A percentile compares a stretch with the other conserved stretches of the same genome.
phyloP scores from a whole-genome alignment of 352 stramenopile genomes.

The Aphanomyces astaci region DNA sequence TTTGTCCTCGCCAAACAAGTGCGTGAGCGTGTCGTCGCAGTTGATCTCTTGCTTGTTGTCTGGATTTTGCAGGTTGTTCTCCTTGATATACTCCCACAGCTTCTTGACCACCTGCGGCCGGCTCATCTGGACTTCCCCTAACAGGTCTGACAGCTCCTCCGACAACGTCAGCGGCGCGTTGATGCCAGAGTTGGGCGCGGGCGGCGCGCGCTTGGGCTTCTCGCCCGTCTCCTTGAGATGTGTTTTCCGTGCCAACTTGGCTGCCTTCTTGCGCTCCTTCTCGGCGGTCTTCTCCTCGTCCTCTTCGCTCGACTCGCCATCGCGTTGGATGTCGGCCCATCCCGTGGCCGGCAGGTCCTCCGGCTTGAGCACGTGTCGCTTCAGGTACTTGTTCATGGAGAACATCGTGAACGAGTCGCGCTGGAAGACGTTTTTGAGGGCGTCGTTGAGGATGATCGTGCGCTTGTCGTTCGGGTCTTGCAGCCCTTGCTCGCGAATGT shows the following conservation, averaged over 20 bases:
- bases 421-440: conserved; percentile 74
- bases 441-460: conserved; percentile 88
- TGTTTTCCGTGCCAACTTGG: conserved; percentile 14
- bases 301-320: conserved; percentile 74
- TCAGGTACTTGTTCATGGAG: conserved; percentile 86
- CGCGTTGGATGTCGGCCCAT: conserved; percentile 60
- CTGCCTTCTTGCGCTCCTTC: conserved; percentile 23
- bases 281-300: conserved; percentile 41
- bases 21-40: conserved; percentile 30
- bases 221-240: conserved; percentile 12
- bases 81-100: conserved; percentile 36
- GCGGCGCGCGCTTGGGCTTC: conserved; percentile 19
- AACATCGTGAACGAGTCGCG: conserved; percentile 84
- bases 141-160: conserved; percentile 22
- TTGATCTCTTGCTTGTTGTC: conserved; percentile 32
- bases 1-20: conserved; percentile 26
- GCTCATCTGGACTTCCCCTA: conserved; percentile 20
- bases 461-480: conserved; percentile 93
- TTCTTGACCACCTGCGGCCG: conserved; percentile 28
- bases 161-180: conserved; percentile 20
- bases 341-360: conserved; percentile 53
- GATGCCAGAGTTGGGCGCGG: conserved; percentile 23
- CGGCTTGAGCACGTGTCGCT: conserved; percentile 70
- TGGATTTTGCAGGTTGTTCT: conserved; percentile 31
- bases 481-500: conserved; percentile 92